Percentiles rank a stretch among this genome's conserved stretches.
Evolutionary conservation across 352 stramenopile genomes (phyloP).

Genomic region (Phytophthora kernoviae): DNA sequence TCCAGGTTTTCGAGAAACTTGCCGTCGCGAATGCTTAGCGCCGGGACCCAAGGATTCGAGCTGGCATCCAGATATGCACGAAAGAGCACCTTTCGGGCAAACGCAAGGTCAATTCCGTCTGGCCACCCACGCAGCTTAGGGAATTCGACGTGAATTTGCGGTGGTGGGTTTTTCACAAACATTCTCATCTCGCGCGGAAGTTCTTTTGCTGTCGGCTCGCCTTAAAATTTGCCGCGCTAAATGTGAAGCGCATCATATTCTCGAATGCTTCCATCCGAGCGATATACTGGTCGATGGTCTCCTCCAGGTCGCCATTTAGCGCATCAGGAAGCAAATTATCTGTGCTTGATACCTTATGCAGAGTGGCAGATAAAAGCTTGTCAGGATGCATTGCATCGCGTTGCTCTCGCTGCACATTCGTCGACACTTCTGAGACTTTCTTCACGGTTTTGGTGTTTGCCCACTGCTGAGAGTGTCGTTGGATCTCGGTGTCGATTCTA

Average conservation of each 20-base stretch:
- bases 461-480: neutral
- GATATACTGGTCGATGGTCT: constrained; percentile 17
- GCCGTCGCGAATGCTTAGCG: constrained; percentile 12
- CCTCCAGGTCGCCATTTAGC: neutral
- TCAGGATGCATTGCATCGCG: neutral
- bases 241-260: constrained; percentile 1
- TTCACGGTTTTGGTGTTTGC: neutral
- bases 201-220: neutral
- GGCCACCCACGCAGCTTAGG: constrained; percentile 28
- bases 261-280: constrained; percentile 11
- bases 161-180: neutral
- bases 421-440: constrained; percentile 2
- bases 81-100: constrained; percentile 26
- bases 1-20: constrained; percentile 4
- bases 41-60: constrained; percentile 19
- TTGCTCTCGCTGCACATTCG: constrained; percentile 11
- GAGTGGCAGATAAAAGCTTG: neutral
- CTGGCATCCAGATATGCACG: constrained; percentile 22
- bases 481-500: constrained; percentile 4
- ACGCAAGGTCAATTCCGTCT: constrained; percentile 18
- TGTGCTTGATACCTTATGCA: neutral
- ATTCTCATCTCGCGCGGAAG: constrained; percentile 8
- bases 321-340: neutral
- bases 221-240: neutral
- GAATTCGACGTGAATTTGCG: constrained; percentile 18